Percentiles rank a stretch among this genome's conserved stretches.
These are phyloP conservation scores for Patellaria atrata DNA, from an alignment of 495 filamentous ascomycete genomes.

Conservation along the genomic window DNA sequence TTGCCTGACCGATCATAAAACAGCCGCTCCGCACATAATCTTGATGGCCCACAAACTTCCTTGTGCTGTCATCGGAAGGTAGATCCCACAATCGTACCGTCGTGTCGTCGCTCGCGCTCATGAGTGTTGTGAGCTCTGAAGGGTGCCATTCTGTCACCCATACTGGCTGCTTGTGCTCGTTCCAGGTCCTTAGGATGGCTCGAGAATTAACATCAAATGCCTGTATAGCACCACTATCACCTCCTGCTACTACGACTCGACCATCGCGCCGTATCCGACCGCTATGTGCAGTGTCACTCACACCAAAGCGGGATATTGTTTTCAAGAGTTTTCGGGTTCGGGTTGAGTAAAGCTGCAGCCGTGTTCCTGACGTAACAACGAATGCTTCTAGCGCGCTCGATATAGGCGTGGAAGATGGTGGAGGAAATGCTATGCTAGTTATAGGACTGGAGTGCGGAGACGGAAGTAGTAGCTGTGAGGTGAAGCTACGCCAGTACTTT, in stretches of 20 bases:
- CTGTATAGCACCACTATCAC: slow-evolving; percentile 79
- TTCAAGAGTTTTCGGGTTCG: slow-evolving; percentile 78
- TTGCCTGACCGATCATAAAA: slow-evolving; percentile 70
- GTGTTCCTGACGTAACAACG: slow-evolving; percentile 78
- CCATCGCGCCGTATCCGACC: slow-evolving; percentile 82
- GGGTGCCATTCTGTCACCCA: slow-evolving; percentile 85
- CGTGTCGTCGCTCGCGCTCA: slow-evolving; percentile 78
- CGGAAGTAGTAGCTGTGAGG: slow-evolving; percentile 70
- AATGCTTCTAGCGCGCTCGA: slow-evolving; percentile 51
- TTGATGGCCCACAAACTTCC: slow-evolving; percentile 70
- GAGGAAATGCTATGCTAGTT: slow-evolving; percentile 74
- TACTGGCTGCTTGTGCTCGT: slow-evolving; percentile 85
- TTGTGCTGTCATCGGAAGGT: slow-evolving; percentile 56
- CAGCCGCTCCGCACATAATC: slow-evolving; percentile 82
- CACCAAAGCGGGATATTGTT: slow-evolving; percentile 70
- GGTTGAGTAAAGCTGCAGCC: slow-evolving; percentile 83
- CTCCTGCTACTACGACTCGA: slow-evolving; percentile 74
- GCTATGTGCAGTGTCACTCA: slow-evolving; percentile 66
- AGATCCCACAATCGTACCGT: slow-evolving; percentile 92
- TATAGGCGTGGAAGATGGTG: slow-evolving; percentile 32
- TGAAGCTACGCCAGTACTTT: slow-evolving; percentile 87
- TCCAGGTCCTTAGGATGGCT: slow-evolving; percentile 92
- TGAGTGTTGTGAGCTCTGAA: slow-evolving; percentile 64
- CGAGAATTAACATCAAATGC: slow-evolving; percentile 83
- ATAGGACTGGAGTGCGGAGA: slow-evolving; percentile 74